Base-by-base conservation (phyloP, 352 stramenopile species). In the Pythium aphanidermatum region DNA sequence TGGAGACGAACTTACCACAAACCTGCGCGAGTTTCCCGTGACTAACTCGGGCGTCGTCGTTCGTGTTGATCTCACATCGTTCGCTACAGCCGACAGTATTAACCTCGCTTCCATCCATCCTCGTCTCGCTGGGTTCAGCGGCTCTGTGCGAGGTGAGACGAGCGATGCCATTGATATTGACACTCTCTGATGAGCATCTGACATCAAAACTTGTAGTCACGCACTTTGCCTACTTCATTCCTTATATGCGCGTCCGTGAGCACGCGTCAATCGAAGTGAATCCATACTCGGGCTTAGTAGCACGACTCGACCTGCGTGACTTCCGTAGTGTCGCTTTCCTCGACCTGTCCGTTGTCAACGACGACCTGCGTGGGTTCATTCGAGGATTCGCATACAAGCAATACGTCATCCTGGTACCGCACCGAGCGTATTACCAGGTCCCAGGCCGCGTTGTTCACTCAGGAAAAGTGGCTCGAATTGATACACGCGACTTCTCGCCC, bases 141-240 rank as follows among this genome's bases (percentile, higher is more conserved):
- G 70, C 25, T 65, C 69, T 17, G 65, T 83, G 10, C 62, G 46
- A 58, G 68, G 72, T 83, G 64, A 24, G 29, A 19, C 5, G 9
- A 50, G 28, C 23, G 2, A 23, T 23, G 14, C 30, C 9, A 12
- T 28, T 37, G n/a, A 37, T 47, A 8, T 19, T 43, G 17, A 20
- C n/a, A 46, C n/a, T 42, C 5, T 53, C 2, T 30, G 13, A 4
- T 48, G 21, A 4, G 14, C 30, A 9, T 30, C 7, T 54, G 5
- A 16, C 19, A 13, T 21, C 24, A 10, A 21, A 3, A 24, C 25
- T 42, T 4, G 8, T 21, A 86, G 76, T 92, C 5, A 72, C 65
- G 5, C 58, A 87, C 53, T 83, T 70, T 34, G 73, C 65, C 3
- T 92, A 85, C 54, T 80, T 92, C n/a, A 51, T 92, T 14, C 79